phyloP scores from a whole-genome alignment of 306 rosid genomes.

The Vigna hirtella region DNA sequence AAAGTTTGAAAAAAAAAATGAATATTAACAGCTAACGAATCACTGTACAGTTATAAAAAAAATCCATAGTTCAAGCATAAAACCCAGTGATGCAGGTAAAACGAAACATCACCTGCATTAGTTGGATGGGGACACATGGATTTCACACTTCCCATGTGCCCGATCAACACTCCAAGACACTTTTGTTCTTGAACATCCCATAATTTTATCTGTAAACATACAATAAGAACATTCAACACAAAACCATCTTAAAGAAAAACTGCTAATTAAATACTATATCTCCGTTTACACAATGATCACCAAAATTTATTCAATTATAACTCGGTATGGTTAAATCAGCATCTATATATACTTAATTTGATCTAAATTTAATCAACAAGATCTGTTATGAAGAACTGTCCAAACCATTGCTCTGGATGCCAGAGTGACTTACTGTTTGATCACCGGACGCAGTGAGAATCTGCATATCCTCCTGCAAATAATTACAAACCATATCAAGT shows the following conservation, averaged over 20 bases:
- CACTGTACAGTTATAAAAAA: not conserved
- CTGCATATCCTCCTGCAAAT: conserved; percentile 77
- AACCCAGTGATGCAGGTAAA: not conserved
- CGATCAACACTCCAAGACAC: conserved; percentile 68
- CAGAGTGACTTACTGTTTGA: conserved; percentile 76
- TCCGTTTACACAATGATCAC: not conserved
- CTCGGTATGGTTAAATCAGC: conserved; percentile 14
- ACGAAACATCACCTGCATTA: conserved; percentile 60
- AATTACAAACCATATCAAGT: not conserved
- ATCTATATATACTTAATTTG: not conserved
- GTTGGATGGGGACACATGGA: conserved; percentile 86
- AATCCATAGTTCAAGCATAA: not conserved
- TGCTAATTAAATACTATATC: conserved; percentile 2
- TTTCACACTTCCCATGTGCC: conserved; percentile 94
- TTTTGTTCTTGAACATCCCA: conserved; percentile 87
- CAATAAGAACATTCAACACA: conserved; percentile 23
- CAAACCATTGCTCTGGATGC: not conserved
- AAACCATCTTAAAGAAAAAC: conserved; percentile 10
- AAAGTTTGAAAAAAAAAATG: conserved; percentile 10
- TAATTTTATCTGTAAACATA: conserved; percentile 69
- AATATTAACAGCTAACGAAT: conserved; percentile 1
- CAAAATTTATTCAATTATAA: not conserved
- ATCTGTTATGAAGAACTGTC: not conserved
- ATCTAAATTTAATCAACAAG: not conserved
- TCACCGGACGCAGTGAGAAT: conserved; percentile 94